phyloP scores from a whole-genome alignment of 2,329 filamentous ascomycete species.

The Ophiosphaerella herpotricha region DNA sequence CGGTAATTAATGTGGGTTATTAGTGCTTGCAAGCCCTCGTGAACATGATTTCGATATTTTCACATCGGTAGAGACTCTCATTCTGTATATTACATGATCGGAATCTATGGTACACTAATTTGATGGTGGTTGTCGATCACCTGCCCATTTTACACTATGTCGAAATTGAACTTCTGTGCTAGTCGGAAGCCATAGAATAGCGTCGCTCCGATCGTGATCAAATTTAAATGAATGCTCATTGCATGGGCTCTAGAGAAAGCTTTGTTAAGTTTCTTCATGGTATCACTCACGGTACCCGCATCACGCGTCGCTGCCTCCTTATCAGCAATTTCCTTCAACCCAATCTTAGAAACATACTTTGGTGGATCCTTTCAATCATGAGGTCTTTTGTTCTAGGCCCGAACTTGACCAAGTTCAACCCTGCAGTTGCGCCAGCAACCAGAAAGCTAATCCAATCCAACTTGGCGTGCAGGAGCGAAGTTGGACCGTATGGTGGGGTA shows the following conservation, averaged over 20 bases:
- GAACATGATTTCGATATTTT: no score
- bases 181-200: slow-evolving; percentile 34
- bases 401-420: slow-evolving; percentile 44
- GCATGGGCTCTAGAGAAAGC: slow-evolving; percentile 46
- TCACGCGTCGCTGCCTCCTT: slow-evolving; percentile 21
- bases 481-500: slow-evolving; percentile 37
- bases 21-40: no score
- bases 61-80: no score
- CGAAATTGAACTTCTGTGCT: slow-evolving; percentile 19
- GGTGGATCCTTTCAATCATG: slow-evolving; percentile 43
- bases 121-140: background rate
- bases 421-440: slow-evolving; percentile 37
- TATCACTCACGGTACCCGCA: slow-evolving; percentile 7
- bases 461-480: slow-evolving; percentile 28
- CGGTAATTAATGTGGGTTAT: no score
- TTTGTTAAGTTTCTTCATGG: slow-evolving; percentile 35
- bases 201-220: slow-evolving; percentile 42
- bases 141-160: background rate
- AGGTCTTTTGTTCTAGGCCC: slow-evolving; percentile 41
- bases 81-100: no score
- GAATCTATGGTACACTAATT: no score
- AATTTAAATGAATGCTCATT: slow-evolving; percentile 51
- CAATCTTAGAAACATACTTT: slow-evolving; percentile 22
- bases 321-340: background rate
- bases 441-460: slow-evolving; percentile 33